Evolutionary conservation across 78 protist species (phyloP), one percentile per base, ranked within the genome.

Genomic region (Guillardia theta): DNA sequence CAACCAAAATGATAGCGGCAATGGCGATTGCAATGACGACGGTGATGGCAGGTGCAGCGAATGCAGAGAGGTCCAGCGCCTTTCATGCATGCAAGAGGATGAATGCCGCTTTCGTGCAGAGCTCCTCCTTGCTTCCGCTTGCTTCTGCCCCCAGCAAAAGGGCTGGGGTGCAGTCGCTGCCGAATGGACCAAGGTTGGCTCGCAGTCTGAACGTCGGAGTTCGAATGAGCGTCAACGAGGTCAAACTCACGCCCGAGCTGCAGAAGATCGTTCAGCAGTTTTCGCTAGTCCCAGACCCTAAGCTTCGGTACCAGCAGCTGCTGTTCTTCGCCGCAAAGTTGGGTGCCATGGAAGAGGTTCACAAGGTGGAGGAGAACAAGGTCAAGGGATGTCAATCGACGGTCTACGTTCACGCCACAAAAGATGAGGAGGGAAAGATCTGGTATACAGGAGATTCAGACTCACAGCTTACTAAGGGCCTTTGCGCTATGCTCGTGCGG

Each of bases 401-500:
- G 44, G 88, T 77, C 12, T 77, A 41, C 48, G 48, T 77, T 1
- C 22, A 12, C 10, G 83, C 83, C 27, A 22, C 83, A 22, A 70
- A 70, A 43, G 88, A 77, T n/a, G 88, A 3, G 2, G 88, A 77
- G 0, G 88, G 88, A 27, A 77, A 77, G 48, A 41, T 77, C 48
- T 9, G 22, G 41, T 77, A 41, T 48, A 12, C 9, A 24, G 88
- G 88, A 10, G 88, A 77, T 27, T 77, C 88, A 4, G 88, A 77
- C 88, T 77, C 88, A 48, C 48, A 77, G 88, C 48, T 77, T 22
- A 77, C 88, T 22, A 77, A 77, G 48, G 88, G 88, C 30, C 88
- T 77, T n/a, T 18, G 41, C 6, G 88, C 88, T 18, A 45, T 77
- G n/a, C 88, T 77, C 48, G 48, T 77, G 36, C 0, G 88, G 12